Evolutionary conservation across 108 stramenopile species (phyloP).

Genomic region (Bacterosira constricta): DNA sequence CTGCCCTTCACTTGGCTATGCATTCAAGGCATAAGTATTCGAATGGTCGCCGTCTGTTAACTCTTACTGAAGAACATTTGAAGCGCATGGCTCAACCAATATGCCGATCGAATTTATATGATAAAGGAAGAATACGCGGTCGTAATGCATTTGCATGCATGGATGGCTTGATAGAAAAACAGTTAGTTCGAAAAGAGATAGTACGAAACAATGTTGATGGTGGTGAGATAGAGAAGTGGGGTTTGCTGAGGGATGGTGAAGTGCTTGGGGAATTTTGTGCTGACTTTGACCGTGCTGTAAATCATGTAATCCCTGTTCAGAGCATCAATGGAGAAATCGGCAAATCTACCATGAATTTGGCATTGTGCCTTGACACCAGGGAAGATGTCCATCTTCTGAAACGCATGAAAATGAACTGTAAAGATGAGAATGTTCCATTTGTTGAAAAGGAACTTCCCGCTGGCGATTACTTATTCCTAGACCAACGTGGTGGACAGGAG

Average conservation of each 20-base stretch:
- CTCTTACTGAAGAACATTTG: slow-evolving; percentile 50
- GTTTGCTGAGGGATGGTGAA: slow-evolving; percentile 44
- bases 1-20: slow-evolving; percentile 42
- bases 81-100: slow-evolving; percentile 52
- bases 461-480: slow-evolving; percentile 58
- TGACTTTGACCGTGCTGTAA: slow-evolving; percentile 43
- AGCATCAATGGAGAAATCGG: not conserved
- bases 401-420: slow-evolving; percentile 39
- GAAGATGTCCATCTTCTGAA: slow-evolving; percentile 50
- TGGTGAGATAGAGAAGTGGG: slow-evolving; percentile 50
- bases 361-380: slow-evolving; percentile 45
- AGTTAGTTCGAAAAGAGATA: slow-evolving; percentile 55
- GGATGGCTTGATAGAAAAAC: slow-evolving; percentile 44
- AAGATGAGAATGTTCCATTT: slow-evolving; percentile 42
- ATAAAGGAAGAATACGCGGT: slow-evolving; percentile 41
- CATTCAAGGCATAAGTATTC: slow-evolving; percentile 21
- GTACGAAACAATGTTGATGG: slow-evolving; percentile 33
- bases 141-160: slow-evolving; percentile 62
- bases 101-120: slow-evolving; percentile 61
- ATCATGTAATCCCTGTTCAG: slow-evolving; percentile 8
- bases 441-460: slow-evolving; percentile 55
- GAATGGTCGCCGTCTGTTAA: slow-evolving; percentile 30
- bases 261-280: slow-evolving; percentile 37
- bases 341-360: slow-evolving; percentile 12
- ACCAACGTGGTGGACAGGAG: slow-evolving; percentile 26